These are phyloP conservation scores for Phyllosticta ampelicida DNA, from an alignment of 2,329 filamentous ascomycete genomes.

Conservation along the genomic window DNA sequence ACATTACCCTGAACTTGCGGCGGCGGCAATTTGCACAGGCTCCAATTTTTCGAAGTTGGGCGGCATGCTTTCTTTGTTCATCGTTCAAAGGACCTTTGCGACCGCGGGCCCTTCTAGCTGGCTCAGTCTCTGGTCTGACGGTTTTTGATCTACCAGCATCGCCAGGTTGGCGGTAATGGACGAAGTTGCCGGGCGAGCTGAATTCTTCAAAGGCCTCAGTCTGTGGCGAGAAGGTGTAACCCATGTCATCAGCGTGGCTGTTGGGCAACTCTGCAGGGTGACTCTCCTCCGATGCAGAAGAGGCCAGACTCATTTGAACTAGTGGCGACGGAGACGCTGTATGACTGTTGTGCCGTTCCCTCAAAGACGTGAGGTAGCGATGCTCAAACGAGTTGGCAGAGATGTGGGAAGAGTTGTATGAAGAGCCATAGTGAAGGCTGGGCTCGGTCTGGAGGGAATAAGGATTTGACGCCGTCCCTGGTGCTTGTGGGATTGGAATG, in stretches of 20 bases:
- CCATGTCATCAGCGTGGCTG: neutral
- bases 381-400: neutral
- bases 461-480: neutral
- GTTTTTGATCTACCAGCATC: neutral
- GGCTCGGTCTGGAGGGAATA: constrained; percentile 5
- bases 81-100: constrained; percentile 23
- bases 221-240: neutral
- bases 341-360: neutral
- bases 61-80: constrained; percentile 25
- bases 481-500: constrained; percentile 6
- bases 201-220: neutral
- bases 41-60: constrained; percentile 25
- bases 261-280: neutral
- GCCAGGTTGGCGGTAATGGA: neutral
- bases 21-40: constrained; percentile 26
- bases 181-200: neutral
- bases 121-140: neutral
- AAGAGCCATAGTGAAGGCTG: constrained; percentile 8
- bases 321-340: neutral
- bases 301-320: neutral
- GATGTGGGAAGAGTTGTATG: neutral
- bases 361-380: neutral
- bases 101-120: constrained; percentile 13
- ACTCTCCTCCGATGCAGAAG: neutral
- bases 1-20: constrained; percentile 22